phyloP scores from a whole-genome alignment of 805 yeast genomes.

The Kluyveromyces lactis region DNA sequence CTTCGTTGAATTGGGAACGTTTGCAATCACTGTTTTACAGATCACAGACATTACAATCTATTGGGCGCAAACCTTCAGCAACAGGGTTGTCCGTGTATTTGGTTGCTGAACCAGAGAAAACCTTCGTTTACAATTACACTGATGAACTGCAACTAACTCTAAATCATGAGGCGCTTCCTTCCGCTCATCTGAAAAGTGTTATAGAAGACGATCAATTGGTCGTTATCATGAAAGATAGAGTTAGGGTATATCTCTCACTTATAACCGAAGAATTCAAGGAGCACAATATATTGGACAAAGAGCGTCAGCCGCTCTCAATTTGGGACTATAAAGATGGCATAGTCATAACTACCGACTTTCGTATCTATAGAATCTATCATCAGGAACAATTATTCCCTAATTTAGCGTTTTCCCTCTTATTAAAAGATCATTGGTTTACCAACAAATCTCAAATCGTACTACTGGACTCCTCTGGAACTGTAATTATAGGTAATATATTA shows the following conservation, averaged over 20 bases:
- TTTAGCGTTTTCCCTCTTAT: constrained; percentile 16
- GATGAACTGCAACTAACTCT: not conserved
- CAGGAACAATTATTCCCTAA: constrained; percentile 5
- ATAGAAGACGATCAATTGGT: constrained; percentile 1
- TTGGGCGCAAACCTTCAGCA: constrained; percentile 13
- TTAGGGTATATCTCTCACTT: not conserved
- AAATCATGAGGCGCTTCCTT: not conserved
- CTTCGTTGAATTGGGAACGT: constrained; percentile 66
- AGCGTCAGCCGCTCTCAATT: constrained; percentile 8
- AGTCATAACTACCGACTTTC: constrained; percentile 18
- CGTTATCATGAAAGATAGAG: not conserved
- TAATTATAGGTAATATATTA: constrained; percentile 10
- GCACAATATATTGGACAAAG: not conserved
- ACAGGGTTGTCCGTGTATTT: not conserved
- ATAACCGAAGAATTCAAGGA: not conserved
- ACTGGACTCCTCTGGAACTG: constrained; percentile 18
- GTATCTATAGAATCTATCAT: constrained; percentile 6
- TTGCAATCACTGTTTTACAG: constrained; percentile 64
- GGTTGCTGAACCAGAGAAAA: not conserved
- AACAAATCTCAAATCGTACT: constrained; percentile 14
- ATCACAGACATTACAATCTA: constrained; percentile 37
- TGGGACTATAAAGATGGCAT: constrained; percentile 24
- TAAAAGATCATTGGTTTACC: constrained; percentile 25
- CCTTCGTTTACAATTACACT: constrained; percentile 1
- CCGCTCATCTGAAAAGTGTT: constrained; percentile 1